Evolutionary conservation across 768 basidiomycete species (phyloP).

Genomic region (Sporobolomyces pararoseus): DNA sequence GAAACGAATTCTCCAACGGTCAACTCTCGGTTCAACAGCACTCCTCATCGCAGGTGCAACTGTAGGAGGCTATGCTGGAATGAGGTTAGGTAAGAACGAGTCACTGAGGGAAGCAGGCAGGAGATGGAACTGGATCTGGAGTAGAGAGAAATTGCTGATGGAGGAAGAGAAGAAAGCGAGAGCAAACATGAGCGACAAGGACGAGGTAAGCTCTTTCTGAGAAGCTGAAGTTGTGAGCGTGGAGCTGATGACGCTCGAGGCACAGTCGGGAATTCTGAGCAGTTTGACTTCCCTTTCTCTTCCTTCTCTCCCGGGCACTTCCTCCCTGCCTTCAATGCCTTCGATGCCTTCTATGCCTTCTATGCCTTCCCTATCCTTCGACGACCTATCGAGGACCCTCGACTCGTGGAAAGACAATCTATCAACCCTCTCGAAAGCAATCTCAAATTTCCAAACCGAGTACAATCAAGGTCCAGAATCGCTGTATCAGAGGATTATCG

Average conservation of each 20-base stretch:
- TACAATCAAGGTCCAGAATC: conserved; percentile 72
- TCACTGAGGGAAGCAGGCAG: neutral
- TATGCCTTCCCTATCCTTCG: conserved; percentile 4
- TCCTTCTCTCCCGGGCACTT: neutral
- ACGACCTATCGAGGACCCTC: conserved; percentile 68
- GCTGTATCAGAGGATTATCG: conserved; percentile 66
- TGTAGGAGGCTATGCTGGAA: conserved; percentile 1
- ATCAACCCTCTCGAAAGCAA: conserved; percentile 54
- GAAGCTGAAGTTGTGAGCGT: neutral
- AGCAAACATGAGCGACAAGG: neutral
- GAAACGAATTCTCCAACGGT: neutral
- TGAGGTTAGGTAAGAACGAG: neutral
- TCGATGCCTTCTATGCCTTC: conserved; percentile 3
- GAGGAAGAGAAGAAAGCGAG: conserved; percentile 5
- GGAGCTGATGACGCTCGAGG: too few species aligned
- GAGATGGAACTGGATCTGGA: neutral
- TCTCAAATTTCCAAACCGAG: conserved; percentile 22
- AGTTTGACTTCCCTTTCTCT: conserved; percentile 10
- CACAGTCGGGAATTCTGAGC: conserved; percentile 18
- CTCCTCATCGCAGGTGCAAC: conserved; percentile 10
- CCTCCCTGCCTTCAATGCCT: conserved; percentile 11
- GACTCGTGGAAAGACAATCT: conserved; percentile 88
- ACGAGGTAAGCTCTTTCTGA: neutral
- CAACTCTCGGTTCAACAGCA: neutral
- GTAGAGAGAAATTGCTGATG: neutral